phyloP scores from a whole-genome alignment of 176 grass and related monocot genomes.

The Musa itinerans region DNA sequence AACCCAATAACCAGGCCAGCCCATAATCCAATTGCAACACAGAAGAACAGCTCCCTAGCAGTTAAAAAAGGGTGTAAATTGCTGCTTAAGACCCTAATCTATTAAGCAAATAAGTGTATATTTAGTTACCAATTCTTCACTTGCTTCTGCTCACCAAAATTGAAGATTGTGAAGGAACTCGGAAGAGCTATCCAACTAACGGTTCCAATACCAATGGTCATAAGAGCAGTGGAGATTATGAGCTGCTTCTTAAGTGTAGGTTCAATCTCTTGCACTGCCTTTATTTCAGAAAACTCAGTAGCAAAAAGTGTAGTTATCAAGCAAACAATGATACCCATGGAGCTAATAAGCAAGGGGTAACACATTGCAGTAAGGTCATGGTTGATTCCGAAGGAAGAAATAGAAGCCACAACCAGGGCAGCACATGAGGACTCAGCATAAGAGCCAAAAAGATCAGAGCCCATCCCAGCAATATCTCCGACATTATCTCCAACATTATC shows the following conservation, averaged over 20 bases:
- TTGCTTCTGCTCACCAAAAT: constrained; percentile 39
- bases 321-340: constrained; percentile 35
- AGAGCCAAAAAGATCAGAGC: no score
- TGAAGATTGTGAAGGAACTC: constrained; percentile 38
- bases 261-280: constrained; percentile 14
- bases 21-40: no score
- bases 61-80: background rate
- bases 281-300: constrained; percentile 18
- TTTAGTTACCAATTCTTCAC: constrained; percentile 24
- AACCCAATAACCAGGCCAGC: no score
- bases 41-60: background rate
- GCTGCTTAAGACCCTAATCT: background rate
- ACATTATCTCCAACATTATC: constrained; percentile 46
- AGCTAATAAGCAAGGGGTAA: constrained; percentile 40
- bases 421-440: no score
- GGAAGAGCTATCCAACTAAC: constrained; percentile 38
- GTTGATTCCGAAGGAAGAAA: constrained; percentile 1
- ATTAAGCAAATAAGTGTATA: no score
- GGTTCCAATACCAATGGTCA: constrained; percentile 29
- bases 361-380: constrained; percentile 42
- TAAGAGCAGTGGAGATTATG: constrained; percentile 31
- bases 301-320: constrained; percentile 31
- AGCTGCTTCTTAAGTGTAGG: background rate
- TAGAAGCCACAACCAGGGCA: no score
- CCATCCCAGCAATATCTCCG: constrained; percentile 35